Evolutionary conservation across 129 eudicot genomes (phyloP).

Genomic region (Tagetes patula): DNA sequence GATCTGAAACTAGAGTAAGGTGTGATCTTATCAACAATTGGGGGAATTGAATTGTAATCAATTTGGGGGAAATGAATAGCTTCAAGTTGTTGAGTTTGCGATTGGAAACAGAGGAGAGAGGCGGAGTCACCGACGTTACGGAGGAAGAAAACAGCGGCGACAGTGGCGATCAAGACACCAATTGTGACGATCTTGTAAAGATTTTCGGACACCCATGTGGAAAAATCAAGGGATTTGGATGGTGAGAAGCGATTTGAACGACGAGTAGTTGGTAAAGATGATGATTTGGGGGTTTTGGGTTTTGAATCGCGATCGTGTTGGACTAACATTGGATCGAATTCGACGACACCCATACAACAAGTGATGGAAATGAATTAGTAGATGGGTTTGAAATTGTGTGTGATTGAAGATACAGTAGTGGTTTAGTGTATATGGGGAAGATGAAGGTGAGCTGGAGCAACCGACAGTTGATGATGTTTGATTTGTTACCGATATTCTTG

Average conservation of each 20-base stretch:
- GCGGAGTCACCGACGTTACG: slow-evolving; percentile 68
- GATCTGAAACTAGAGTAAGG: slow-evolving; percentile 5
- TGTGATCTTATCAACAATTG: not conserved
- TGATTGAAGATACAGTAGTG: too few relatives aligned
- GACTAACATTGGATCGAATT: slow-evolving; percentile 21
- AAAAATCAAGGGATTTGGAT: slow-evolving; percentile 63
- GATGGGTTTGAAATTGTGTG: not conserved
- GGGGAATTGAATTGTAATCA: slow-evolving; percentile 35
- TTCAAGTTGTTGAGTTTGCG: slow-evolving; percentile 35
- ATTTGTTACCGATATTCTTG: too few relatives aligned
- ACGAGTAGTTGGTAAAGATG: slow-evolving; percentile 30
- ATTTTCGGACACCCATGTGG: slow-evolving; percentile 82
- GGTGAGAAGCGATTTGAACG: slow-evolving; percentile 38
- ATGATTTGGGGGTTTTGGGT: slow-evolving; percentile 37
- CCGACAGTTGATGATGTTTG: too few relatives aligned
- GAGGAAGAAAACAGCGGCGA: slow-evolving; percentile 74
- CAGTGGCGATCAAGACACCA: slow-evolving; percentile 46
- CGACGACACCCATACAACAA: not conserved
- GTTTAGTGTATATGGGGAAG: too few relatives aligned
- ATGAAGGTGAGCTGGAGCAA: too few relatives aligned
- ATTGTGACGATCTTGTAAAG: slow-evolving; percentile 62
- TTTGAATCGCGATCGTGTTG: slow-evolving; percentile 60
- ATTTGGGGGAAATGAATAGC: slow-evolving; percentile 28
- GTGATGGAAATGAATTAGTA: not conserved
- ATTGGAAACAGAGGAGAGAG: slow-evolving; percentile 66